Evolutionary conservation across 2,329 filamentous ascomycete genomes (phyloP).

Genomic region (Neonectria magnoliae): DNA sequence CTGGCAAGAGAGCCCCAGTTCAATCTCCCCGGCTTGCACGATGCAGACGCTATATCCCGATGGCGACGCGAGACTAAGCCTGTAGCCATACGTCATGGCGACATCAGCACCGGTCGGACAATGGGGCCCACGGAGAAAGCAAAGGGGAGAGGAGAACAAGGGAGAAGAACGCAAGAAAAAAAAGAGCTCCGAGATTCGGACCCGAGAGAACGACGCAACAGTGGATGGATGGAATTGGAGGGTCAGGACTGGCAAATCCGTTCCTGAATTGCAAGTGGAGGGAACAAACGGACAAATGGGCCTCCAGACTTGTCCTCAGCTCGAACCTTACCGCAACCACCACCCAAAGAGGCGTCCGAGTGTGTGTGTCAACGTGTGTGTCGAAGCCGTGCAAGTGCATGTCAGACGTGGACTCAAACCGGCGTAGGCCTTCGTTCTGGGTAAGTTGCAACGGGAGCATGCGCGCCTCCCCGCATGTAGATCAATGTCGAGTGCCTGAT

Average conservation of each 20-base stretch:
- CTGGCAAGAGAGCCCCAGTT: neutral
- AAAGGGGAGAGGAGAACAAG: neutral
- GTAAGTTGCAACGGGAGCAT: conserved; percentile 11
- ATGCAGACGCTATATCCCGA: conserved; percentile 36
- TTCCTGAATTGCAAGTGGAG: neutral
- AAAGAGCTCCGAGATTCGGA: conserved; percentile 2
- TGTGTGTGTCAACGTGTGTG: neutral
- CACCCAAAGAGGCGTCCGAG: neutral
- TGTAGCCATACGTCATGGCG: conserved; percentile 35
- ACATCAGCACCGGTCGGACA: conserved; percentile 8
- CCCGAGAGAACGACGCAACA: neutral
- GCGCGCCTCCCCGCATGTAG: conserved; percentile 21
- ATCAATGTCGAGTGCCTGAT: conserved; percentile 18
- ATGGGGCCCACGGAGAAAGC: conserved; percentile 1
- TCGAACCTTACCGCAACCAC: conserved; percentile 21
- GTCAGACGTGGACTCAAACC: conserved; percentile 13
- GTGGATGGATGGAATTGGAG: no score
- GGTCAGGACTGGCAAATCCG: neutral
- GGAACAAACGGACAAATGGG: neutral
- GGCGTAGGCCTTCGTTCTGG: conserved; percentile 3
- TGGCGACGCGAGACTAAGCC: conserved; percentile 21
- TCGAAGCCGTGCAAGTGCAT: conserved; percentile 10
- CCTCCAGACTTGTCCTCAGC: neutral
- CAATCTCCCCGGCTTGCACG: conserved; percentile 27
- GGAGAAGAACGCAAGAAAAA: no score